Evolutionary conservation across 805 yeast species (phyloP), one percentile per base, ranked within the genome.

Genomic region (Pichia membranifaciens): DNA sequence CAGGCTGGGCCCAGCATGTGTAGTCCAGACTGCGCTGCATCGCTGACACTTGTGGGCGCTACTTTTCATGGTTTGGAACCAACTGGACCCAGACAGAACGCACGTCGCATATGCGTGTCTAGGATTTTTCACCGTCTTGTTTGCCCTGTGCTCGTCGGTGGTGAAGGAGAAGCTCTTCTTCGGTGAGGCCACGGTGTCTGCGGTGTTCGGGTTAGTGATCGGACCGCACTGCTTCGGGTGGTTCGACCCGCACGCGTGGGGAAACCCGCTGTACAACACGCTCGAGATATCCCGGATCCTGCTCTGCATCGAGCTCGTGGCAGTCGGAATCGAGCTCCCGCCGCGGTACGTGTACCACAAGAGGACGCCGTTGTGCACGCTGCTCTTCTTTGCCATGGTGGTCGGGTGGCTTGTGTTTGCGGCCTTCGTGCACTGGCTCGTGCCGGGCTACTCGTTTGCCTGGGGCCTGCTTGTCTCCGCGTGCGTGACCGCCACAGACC

Each of bases 401-500:
- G 60, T 68, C 38, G 87, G 87, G 50, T 82, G 87, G 86, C 58
- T 83, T 15, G 64, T 78, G 3, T 78, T 79, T 18, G 84, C 84
- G 0, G 61, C 80, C 3, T 79, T 82, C 53, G 70, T 81, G 31
- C 82, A 82, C 80, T 64, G 70, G 13, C 65, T 81, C 43, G 73
- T 82, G 28, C 86, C 86, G 0, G 72, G 73, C 34, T 68, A 80
- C 51, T 62, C 67, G 25, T 81, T 76, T 61, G 62, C 76, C 22
- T 76, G 78, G 45, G 76, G 78, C 4, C 70, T 82, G 28, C 67
- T 81, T 41, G 76, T 82, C 1, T 73, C 78, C n/a, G 84, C 85
- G 4, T 81, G 87, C 60, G 76, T 82, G 46, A 82, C 89, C 0
- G 87, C 88, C 5, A 82, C 89, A 0, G 89, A 82, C 59, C 89